Evolutionary conservation across 768 basidiomycete species (phyloP).

Genomic region (Tulasnella sp.): DNA sequence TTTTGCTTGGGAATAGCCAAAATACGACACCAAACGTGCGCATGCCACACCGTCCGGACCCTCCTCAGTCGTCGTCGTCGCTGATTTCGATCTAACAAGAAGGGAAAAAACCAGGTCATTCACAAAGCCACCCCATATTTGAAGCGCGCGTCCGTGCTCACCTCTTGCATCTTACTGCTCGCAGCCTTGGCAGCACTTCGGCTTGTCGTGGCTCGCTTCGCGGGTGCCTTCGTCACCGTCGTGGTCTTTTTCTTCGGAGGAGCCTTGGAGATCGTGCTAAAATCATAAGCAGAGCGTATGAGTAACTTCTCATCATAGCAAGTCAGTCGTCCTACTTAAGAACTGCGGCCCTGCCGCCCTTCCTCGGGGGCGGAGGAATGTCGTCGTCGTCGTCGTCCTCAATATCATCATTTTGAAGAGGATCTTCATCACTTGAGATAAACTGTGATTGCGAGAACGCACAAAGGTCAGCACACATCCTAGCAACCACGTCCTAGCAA

Average conservation of each 20-base stretch:
- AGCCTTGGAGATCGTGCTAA: slow-evolving; percentile 40
- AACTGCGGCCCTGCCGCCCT: slow-evolving; percentile 48
- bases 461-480: background rate
- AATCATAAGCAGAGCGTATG: background rate
- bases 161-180: slow-evolving; percentile 15
- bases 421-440: slow-evolving; percentile 37
- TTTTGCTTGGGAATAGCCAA: background rate
- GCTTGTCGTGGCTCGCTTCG: background rate
- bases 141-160: background rate
- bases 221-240: slow-evolving; percentile 32
- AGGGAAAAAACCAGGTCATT: background rate
- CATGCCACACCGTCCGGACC: no score
- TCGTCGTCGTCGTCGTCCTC: slow-evolving; percentile 48
- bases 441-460: slow-evolving; percentile 35
- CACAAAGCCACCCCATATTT: background rate
- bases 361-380: slow-evolving; percentile 37
- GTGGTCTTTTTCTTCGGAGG: slow-evolving; percentile 29
- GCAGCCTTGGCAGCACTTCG: slow-evolving; percentile 17
- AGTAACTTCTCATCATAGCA: background rate
- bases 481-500: background rate
- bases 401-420: slow-evolving; percentile 41
- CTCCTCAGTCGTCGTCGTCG: slow-evolving; percentile 15
- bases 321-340: slow-evolving; percentile 43
- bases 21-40: no score
- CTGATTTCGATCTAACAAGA: slow-evolving; percentile 24